Evolutionary conservation across 352 stramenopile species (phyloP).

Genomic region (Halophytophthora polymorphica): DNA sequence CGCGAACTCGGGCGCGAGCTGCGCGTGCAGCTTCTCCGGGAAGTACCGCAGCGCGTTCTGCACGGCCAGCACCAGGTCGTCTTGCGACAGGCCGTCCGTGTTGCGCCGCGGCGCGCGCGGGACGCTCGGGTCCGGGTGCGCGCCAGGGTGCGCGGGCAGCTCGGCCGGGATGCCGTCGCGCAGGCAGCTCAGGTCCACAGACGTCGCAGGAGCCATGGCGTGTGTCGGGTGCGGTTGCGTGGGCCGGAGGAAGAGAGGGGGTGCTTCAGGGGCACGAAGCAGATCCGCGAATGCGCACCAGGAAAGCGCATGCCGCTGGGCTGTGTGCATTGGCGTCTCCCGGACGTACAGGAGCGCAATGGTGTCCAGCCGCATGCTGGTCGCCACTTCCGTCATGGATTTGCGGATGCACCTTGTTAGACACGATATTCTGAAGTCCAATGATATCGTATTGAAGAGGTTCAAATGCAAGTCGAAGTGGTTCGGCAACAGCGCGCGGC

Average conservation of each 20-base stretch:
- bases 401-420: too few species aligned
- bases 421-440: too few species aligned
- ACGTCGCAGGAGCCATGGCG: conserved; percentile 20
- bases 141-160: conserved; percentile 52
- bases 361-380: too few species aligned
- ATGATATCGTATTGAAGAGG: too few species aligned
- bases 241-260: neutral
- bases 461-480: too few species aligned
- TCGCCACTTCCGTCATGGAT: too few species aligned
- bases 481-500: too few species aligned
- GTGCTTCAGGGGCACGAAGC: conserved; percentile 8
- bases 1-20: conserved; percentile 78
- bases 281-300: conserved; percentile 25
- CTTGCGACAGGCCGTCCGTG: conserved; percentile 43
- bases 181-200: conserved; percentile 50
- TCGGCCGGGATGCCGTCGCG: conserved; percentile 41
- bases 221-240: neutral
- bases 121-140: conserved; percentile 44
- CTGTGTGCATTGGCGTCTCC: too few species aligned
- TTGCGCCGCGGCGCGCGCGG: conserved; percentile 56
- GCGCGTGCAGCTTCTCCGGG: conserved; percentile 55
- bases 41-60: conserved; percentile 90
- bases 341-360: too few species aligned
- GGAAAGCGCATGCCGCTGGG: too few species aligned
- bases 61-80: conserved; percentile 72